Conservation (phyloP, 441 rosid species). For the Jatropha multifida region DNA sequence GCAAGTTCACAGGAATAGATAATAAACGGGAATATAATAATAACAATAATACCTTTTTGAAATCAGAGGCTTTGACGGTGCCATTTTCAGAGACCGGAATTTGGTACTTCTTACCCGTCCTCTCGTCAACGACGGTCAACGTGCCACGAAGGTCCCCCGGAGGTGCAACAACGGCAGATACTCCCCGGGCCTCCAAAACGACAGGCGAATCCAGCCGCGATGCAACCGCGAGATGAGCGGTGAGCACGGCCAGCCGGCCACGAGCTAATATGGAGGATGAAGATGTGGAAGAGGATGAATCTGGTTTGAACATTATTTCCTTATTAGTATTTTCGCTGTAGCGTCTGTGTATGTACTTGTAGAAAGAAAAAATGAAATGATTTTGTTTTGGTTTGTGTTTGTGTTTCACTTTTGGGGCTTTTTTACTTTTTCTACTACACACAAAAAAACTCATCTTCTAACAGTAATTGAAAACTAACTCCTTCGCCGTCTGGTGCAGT, state of each 20-base stretch:
- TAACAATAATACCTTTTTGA: slow-evolving; percentile 57
- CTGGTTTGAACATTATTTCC: slow-evolving; percentile 11
- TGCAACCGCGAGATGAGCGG: slow-evolving; percentile 57
- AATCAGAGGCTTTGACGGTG: slow-evolving; percentile 71
- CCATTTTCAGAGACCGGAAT: slow-evolving; percentile 63
- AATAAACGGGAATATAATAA: too few relatives aligned
- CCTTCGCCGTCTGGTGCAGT: too few relatives aligned
- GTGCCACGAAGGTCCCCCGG: slow-evolving; percentile 55
- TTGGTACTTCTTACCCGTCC: slow-evolving; percentile 68
- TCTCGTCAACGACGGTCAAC: slow-evolving; percentile 70
- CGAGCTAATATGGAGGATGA: slow-evolving; percentile 41
- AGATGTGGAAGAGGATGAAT: slow-evolving; percentile 16
- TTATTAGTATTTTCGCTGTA: too few relatives aligned
- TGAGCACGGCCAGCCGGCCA: slow-evolving; percentile 59
- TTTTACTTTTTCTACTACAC: too few relatives aligned
- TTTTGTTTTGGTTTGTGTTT: background rate
- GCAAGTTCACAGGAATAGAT: background rate
- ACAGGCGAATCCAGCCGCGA: slow-evolving; percentile 13
- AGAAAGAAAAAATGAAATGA: background rate
- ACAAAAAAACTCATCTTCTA: too few relatives aligned
- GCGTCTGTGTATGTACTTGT: too few relatives aligned
- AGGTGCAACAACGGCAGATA: slow-evolving; percentile 51
- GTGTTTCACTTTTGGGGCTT: too few relatives aligned
- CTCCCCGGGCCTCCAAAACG: slow-evolving; percentile 45
- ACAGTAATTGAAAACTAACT: too few relatives aligned